Percentiles rank a stretch among this genome's conserved stretches.
phyloP scores from a whole-genome alignment of 352 stramenopile species.

The Aphanomyces euteiches region DNA sequence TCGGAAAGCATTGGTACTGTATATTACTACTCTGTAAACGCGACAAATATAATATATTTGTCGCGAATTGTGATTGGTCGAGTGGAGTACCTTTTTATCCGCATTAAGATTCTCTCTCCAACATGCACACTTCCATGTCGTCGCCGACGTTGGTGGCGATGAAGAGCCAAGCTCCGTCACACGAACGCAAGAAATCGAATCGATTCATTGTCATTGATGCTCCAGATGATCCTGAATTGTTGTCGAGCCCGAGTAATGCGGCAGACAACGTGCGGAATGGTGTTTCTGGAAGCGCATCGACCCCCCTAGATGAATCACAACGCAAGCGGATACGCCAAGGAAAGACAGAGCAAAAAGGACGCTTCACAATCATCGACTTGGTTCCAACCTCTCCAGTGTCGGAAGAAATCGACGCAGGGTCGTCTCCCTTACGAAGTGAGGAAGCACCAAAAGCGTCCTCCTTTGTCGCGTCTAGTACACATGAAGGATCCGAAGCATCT shows the following conservation, averaged over 20 bases:
- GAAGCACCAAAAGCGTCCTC: neutral
- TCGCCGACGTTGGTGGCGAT: too few relatives aligned
- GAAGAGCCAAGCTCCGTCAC: too few relatives aligned
- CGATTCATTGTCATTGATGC: constrained; percentile 27
- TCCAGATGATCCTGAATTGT: constrained; percentile 25
- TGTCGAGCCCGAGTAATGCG: constrained; percentile 25
- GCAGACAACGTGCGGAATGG: neutral
- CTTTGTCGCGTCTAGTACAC: neutral
- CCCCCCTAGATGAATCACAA: neutral
- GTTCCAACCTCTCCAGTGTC: constrained; percentile 20
- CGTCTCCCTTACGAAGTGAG: neutral
- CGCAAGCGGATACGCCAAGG: constrained; percentile 12
- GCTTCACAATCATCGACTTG: constrained; percentile 29
- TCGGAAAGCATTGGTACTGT: too few relatives aligned
- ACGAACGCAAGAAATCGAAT: constrained; percentile 1
- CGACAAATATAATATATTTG: too few relatives aligned
- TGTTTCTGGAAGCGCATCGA: neutral
- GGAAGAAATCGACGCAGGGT: neutral
- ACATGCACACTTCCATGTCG: too few relatives aligned
- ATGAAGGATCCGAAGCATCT: neutral
- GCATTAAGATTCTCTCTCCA: too few relatives aligned
- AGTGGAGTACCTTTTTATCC: too few relatives aligned
- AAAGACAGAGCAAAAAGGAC: constrained; percentile 29
- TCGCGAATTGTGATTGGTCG: too few relatives aligned
- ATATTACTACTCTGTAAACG: too few relatives aligned